phyloP scores from a whole-genome alignment of 805 yeast genomes.

The Metschnikowia kofuensis region DNA sequence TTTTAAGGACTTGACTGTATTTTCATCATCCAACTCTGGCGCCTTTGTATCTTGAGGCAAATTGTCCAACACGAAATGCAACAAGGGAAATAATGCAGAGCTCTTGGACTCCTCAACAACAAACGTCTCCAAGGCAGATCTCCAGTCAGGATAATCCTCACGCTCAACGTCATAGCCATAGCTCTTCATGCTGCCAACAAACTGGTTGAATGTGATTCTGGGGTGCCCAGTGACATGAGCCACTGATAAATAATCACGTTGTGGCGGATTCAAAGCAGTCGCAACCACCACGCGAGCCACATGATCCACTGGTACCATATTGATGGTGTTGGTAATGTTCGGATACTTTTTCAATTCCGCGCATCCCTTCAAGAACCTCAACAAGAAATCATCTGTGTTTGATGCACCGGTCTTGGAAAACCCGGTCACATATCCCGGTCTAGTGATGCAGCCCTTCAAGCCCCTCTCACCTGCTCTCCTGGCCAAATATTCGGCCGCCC shows the following conservation, averaged over 20 bases:
- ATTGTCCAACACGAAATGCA: conserved; percentile 92
- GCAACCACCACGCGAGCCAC: conserved; percentile 91
- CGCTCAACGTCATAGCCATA: conserved; percentile 72
- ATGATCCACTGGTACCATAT: conserved; percentile 98
- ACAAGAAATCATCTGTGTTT: conserved; percentile 93
- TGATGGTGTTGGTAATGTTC: conserved; percentile 80
- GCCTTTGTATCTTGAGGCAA: conserved; percentile 90
- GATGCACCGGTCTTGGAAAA: conserved; percentile 79
- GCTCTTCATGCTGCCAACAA: conserved; percentile 56
- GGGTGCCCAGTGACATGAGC: conserved; percentile 99
- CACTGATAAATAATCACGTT: conserved; percentile 53
- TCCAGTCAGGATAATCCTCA: conserved; percentile 78
- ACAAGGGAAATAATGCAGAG: conserved; percentile 85
- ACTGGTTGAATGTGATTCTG: conserved; percentile 75
- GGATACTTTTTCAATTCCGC: conserved; percentile 85
- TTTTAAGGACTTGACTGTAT: conserved; percentile 68
- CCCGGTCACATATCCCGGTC: conserved; percentile 97
- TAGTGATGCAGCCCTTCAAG: conserved; percentile 78
- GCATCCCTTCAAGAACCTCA: conserved; percentile 93
- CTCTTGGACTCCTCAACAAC: conserved; percentile 75
- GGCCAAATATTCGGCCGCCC: conserved; percentile 92
- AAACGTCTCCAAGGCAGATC: conserved; percentile 64
- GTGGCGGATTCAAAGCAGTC: conserved; percentile 74
- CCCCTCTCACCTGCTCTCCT: conserved; percentile 89
- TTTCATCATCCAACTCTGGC: conserved; percentile 88